Base-by-base conservation (phyloP, 2,329 filamentous ascomycete species). In the Alternaria burnsii region DNA sequence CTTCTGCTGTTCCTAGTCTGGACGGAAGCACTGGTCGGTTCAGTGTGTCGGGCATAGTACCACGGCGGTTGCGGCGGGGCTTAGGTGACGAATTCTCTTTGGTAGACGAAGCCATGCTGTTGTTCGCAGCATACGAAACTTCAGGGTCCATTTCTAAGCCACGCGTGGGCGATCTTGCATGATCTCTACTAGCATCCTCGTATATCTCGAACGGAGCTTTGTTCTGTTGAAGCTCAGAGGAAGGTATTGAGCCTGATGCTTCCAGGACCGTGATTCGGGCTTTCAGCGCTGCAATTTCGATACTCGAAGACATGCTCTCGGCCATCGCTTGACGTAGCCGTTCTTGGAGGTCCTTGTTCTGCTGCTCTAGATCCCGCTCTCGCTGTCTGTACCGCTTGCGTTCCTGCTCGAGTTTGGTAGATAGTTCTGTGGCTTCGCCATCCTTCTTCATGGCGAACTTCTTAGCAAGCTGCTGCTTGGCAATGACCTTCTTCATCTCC, bases 401-500 rank as follows among this genome's bases (percentile, higher is more conserved):
- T 73, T 93, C 90, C 60, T 90, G 87, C 61, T 85, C 85, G 36
- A 94, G 83, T 69, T 88, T 86, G 61, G 88, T 86, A 22, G 85
- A 84, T 51, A 94, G 79, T 57, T 90, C 85, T 26, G 86, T 84
- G 22, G 89, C 89, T 76, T 93, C 89, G 18, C 84, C 82, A 71
- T 94, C 91, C 77, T 93, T 94, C 79, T 90, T 87, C 74, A 89
- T 89, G 43, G 91, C 91, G 72, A 90, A 94, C 56, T 88, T 89
- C 79, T 92, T 94, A 58, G 91, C 90, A 63, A 92, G 83, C 73
- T 91, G 87, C 81, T 93, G 92, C 82, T 93, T 94, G 73, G 87
- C 88, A 73, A 94, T 85, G 72, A 94, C 83, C 80, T 90, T 92
- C 80, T 89, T 88, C 83, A 93, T 89, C 76, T 94, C 90, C 43